These are phyloP conservation scores for Mycosarcoma mackinlayi DNA, from an alignment of 1,284 basidiomycete species.

Conservation along the genomic window DNA sequence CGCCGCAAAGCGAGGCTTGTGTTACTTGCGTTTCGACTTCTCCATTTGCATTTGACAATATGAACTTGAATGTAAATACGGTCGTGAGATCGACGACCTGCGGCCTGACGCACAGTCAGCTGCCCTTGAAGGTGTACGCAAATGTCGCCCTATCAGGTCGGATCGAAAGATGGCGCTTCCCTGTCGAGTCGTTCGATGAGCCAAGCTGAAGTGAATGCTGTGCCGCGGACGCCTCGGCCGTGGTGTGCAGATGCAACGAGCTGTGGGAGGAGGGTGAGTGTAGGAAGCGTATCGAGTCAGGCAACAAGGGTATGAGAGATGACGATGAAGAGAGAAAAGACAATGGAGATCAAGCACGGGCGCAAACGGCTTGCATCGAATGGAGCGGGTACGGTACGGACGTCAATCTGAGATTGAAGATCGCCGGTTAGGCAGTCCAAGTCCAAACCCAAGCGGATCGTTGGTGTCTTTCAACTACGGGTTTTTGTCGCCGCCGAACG, in stretches of 20 bases:
- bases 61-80: slow-evolving; percentile 12
- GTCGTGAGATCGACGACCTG: slow-evolving; percentile 9
- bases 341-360: neutral
- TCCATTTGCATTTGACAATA: slow-evolving; percentile 20
- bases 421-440: neutral
- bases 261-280: slow-evolving; percentile 37
- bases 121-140: neutral
- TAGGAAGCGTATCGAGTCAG: slow-evolving; percentile 32
- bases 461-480: neutral
- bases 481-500: too few species aligned
- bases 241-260: too few species aligned
- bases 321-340: neutral
- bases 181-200: neutral
- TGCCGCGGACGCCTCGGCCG: too few species aligned
- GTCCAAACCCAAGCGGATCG: neutral
- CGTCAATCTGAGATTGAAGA: neutral
- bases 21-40: slow-evolving; percentile 9
- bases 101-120: neutral
- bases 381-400: neutral
- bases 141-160: too few species aligned
- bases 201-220: too few species aligned
- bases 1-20: slow-evolving; percentile 8
- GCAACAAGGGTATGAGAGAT: neutral
- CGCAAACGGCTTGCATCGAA: neutral
- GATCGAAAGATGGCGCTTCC: neutral